Evolutionary conservation across 176 grass and related monocot species (phyloP), one percentile per base, ranked within the genome.

Genomic region (Carex scoparia): DNA sequence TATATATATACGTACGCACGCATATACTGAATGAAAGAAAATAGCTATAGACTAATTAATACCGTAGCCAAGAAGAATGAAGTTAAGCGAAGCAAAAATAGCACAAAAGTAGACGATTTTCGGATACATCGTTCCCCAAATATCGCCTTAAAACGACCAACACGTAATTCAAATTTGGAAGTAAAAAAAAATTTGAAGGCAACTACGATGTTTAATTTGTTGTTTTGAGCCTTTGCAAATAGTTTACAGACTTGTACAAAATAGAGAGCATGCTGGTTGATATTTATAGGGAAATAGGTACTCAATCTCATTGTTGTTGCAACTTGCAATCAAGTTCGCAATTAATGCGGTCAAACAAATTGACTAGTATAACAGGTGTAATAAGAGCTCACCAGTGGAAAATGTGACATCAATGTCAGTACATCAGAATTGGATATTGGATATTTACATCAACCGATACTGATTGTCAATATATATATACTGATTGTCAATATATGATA

Each of bases 61-160:
- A 94, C 92, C 89, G 71, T 91, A 94, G 1, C 92, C 92, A 1
- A 94, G 89, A 58, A 94, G 87, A 71, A 91, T 79, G 85, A 19
- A 84, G 57, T 94, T 94, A 84, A 94, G 92, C 5, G 92, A 91
- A 5, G 92, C 92, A 78, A 94, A 86, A 81, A 91, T 82, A 31
- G 92, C 87, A 73, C 92, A 94, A 81, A 56, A 14, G 60, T 81
- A 94, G 65, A 87, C 89, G 80, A 84, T 88, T 5, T 90, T 80
- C 14, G 3, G 30, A 8, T 33, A 1, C 10, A 68, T 15, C 65
- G 16, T 68, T 68, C 32, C 2, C 12, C 12, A 4, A 40, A 40
- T 40, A 40, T 40, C 38, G 38, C 38, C 38, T 40, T 40, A 40
- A 40, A 40, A 40, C 38, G 38, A 40, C 38, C 38, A 40, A 40